A percentile compares a stretch with the other conserved stretches of the same genome.
phyloP scores from a whole-genome alignment of 2,329 filamentous ascomycete species.

The Fusarium nygamai region DNA sequence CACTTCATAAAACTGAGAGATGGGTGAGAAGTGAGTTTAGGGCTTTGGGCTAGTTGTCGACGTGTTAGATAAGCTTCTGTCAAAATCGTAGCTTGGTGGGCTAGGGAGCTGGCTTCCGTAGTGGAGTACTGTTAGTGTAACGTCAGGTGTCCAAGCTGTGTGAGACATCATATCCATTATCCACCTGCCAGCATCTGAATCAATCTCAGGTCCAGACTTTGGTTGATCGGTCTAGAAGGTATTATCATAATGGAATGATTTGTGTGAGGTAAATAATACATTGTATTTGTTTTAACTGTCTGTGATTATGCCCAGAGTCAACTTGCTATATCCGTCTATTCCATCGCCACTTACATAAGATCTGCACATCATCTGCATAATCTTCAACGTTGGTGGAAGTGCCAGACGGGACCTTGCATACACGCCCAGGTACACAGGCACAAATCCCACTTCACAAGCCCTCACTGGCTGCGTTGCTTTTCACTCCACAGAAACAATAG shows the following conservation, averaged over 20 bases:
- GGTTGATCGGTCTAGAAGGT: too few species aligned
- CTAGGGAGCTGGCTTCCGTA: conserved; percentile 1
- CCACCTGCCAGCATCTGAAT: neutral
- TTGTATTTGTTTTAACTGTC: neutral
- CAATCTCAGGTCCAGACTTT: too few species aligned
- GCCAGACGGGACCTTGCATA: neutral
- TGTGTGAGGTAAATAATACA: neutral
- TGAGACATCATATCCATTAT: conserved; percentile 1
- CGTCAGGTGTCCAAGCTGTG: neutral
- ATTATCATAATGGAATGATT: fast-evolving
- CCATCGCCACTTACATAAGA: neutral
- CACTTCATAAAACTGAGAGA: neutral
- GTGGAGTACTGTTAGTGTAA: neutral
- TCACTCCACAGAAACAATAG: neutral
- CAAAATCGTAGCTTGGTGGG: neutral
- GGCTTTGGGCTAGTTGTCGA: neutral
- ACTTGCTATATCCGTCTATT: neutral
- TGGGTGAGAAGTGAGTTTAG: neutral
- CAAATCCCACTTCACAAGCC: too few species aligned
- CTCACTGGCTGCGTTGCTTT: neutral
- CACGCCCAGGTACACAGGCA: neutral
- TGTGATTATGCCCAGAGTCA: neutral
- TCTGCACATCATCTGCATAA: neutral
- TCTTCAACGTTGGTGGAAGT: neutral
- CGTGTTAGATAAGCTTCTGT: conserved; percentile 14